phyloP scores from a whole-genome alignment of 306 rosid genomes.

The Rosa lucieae region DNA sequence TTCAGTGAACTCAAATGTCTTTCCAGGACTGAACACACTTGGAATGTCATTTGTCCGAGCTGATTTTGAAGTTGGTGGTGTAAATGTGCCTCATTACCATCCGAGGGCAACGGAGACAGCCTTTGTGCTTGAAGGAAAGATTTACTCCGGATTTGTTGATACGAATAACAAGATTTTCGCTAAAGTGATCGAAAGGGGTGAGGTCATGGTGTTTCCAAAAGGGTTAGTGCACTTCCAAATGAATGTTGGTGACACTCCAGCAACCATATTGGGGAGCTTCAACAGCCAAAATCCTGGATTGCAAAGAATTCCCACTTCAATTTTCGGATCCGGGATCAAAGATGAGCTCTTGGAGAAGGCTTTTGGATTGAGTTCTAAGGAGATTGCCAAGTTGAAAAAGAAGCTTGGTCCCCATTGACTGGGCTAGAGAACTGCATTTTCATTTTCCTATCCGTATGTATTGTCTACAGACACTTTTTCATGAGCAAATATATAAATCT shows the following conservation, averaged over 20 bases:
- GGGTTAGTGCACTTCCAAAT: slow-evolving; percentile 86
- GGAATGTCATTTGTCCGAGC: slow-evolving; percentile 84
- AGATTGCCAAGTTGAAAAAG: slow-evolving; percentile 60
- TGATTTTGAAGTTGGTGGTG: slow-evolving; percentile 77
- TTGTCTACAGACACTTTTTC: neutral
- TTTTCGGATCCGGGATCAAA: slow-evolving; percentile 79
- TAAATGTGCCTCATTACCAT: slow-evolving; percentile 79
- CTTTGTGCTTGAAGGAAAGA: slow-evolving; percentile 67
- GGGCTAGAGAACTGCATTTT: slow-evolving; percentile 13
- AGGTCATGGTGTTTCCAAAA: slow-evolving; percentile 89
- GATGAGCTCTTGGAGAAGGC: slow-evolving; percentile 82
- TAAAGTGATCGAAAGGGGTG: slow-evolving; percentile 80
- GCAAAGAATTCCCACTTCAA: slow-evolving; percentile 57
- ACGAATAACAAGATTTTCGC: slow-evolving; percentile 67
- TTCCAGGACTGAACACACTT: slow-evolving; percentile 89
- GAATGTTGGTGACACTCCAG: slow-evolving; percentile 84
- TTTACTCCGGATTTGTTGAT: slow-evolving; percentile 84
- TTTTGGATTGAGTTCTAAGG: slow-evolving; percentile 68
- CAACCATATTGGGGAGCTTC: slow-evolving; percentile 78
- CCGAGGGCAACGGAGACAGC: slow-evolving; percentile 89
- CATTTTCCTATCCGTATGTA: neutral
- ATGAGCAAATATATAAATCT: neutral
- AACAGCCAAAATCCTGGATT: slow-evolving; percentile 93
- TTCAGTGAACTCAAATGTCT: slow-evolving; percentile 64
- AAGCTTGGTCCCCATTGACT: slow-evolving; percentile 45